These are phyloP conservation scores for Kazachstania kunashirensis DNA, from an alignment of 805 yeast genomes.

Conservation along the genomic window DNA sequence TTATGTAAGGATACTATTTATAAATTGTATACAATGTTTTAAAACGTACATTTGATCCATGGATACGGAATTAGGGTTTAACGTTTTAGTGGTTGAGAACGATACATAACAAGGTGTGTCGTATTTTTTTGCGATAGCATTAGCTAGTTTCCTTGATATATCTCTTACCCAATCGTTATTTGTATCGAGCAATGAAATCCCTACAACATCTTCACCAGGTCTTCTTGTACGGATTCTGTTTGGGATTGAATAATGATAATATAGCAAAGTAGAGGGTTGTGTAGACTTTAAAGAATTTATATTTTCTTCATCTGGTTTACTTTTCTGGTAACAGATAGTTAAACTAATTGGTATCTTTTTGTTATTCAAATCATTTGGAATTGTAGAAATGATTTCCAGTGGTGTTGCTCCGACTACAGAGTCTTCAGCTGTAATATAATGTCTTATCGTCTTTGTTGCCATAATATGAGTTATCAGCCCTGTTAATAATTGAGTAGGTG, in stretches of 20 bases:
- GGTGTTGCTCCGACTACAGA: constrained; percentile 7
- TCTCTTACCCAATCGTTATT: constrained; percentile 22
- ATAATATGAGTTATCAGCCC: too few species aligned
- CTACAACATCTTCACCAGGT: constrained; percentile 13
- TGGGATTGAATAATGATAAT: constrained; percentile 25
- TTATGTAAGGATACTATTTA: too few species aligned
- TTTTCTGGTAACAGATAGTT: constrained; percentile 9
- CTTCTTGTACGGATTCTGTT: constrained; percentile 3
- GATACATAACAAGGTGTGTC: constrained; percentile 23
- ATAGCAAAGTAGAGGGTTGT: constrained; percentile 9
- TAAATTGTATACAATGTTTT: constrained; percentile 16
- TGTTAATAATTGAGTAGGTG: too few species aligned
- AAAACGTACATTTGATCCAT: constrained; percentile 21
- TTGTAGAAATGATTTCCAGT: constrained; percentile 15
- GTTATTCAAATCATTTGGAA: constrained; percentile 11
- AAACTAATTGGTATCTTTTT: constrained; percentile 18
- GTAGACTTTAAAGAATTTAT: background rate
- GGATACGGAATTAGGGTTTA: constrained; percentile 4
- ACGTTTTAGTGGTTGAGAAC: constrained; percentile 9
- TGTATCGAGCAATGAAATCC: constrained; percentile 21
- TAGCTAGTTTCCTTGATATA: constrained; percentile 22
- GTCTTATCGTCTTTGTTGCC: constrained; percentile 12
- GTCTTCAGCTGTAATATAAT: constrained; percentile 7
- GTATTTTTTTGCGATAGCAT: constrained; percentile 19
- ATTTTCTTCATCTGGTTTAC: constrained; percentile 1